Evolutionary conservation across 768 basidiomycete species (phyloP), one percentile per base, ranked within the genome.

Genomic region (Boletus patriciae): DNA sequence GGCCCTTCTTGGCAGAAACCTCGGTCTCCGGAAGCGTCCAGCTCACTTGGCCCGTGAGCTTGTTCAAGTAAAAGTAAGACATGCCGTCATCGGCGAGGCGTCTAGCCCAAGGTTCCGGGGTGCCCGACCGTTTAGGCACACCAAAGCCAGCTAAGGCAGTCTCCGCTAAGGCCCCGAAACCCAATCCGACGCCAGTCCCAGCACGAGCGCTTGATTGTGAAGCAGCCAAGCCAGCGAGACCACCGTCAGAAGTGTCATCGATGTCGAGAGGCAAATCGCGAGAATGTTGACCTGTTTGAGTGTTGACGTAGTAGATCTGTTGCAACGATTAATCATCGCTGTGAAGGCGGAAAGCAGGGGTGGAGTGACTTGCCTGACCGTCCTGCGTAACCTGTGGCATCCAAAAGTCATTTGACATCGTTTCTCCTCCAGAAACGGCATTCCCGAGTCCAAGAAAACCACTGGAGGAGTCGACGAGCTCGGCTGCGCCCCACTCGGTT

Each of bases 261-360:
- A 79, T 74, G 67, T 91, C 90, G 46, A 78, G 76, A 23, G 94
- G 94, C n/a, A 96, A 74, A 63, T 97, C 92, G 62, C 86, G 82
- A 27, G 93, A 86, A 41, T 84, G 84, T 70, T 92, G 82, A 33
- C 90, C 90, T 6, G 90, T 92, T 62, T 89, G 83, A 2, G 92
- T 92, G 67, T 98, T 99, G 60, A 92, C 82, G 74, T 98, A 99
- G 78, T 87, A 95, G 69, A 99, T 94, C 94, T 97, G 52, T 50
- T 33, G n/a, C 19, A 40, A 25, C 3, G 46, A 36, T 61, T 1
- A 49, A 48, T 38, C 16, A 42, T 47, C 38, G 37, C 33, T 46
- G 21, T 36, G 37, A 29, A 3, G 15, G 15, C 21, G 42, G 19
- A 43, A 16, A 12, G 10, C 31, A 53, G 52, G 21, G 41, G 36